These are phyloP conservation scores for Fomes fomentarius DNA, from an alignment of 1,284 basidiomycete genomes.

Conservation along the genomic window DNA sequence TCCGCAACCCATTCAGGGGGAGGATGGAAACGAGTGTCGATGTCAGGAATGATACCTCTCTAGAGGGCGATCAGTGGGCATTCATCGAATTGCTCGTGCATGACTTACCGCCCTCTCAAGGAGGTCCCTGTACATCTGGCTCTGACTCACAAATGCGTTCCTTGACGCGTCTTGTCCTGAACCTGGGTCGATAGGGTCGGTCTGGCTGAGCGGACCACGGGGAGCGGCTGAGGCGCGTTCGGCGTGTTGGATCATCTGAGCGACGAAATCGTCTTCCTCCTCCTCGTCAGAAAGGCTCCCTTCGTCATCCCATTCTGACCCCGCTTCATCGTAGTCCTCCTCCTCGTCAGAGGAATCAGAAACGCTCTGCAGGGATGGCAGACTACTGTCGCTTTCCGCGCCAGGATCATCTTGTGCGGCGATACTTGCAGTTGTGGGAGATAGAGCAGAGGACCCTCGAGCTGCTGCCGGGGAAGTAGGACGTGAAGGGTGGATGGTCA, in stretches of 20 bases:
- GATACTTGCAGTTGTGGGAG: neutral
- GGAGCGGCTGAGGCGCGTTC: neutral
- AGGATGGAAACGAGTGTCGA: conserved; percentile 7
- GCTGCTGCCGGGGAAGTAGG: neutral
- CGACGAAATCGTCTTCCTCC: conserved; percentile 4
- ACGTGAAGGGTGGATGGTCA: neutral
- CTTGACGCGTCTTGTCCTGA: neutral
- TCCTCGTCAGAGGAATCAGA: conserved; percentile 30
- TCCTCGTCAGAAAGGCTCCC: conserved; percentile 7
- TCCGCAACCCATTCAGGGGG: conserved; percentile 2
- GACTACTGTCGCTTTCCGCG: conserved; percentile 26
- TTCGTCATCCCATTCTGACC: conserved; percentile 18
- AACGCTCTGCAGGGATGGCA: conserved; percentile 33
- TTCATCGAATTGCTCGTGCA: neutral
- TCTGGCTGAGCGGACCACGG: neutral
- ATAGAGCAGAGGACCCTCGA: neutral
- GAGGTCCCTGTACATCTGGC: conserved; percentile 7
- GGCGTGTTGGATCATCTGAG: neutral
- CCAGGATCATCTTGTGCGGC: conserved; percentile 4
- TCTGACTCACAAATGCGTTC: neutral
- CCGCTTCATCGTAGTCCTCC: conserved; percentile 15
- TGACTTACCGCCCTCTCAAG: conserved; percentile 20
- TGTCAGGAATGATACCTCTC: conserved; percentile 7
- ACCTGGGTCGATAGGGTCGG: neutral
- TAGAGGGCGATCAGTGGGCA: no score